Percentiles rank a stretch among this genome's conserved stretches.
Conservation (phyloP, 306 rosid species). For the Fragaria ananassa region DNA sequence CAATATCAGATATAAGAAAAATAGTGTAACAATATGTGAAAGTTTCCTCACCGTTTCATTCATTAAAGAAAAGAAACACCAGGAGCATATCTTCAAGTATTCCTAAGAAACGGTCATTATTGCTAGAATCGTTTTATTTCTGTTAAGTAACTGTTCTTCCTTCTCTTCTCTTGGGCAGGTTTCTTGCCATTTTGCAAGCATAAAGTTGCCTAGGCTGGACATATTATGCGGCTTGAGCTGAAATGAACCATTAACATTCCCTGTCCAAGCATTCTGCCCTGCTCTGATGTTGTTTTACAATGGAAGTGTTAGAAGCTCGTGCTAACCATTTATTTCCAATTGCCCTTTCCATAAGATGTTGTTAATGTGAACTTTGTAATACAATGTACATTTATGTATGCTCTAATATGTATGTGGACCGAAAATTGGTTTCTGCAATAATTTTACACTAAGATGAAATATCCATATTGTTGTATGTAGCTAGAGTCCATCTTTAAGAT, state of each 20-base stretch:
- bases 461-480: not conserved
- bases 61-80: not conserved
- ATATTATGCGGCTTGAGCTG: slow-evolving; percentile 14
- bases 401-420: slow-evolving; percentile 28
- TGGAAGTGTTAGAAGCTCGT: slow-evolving; percentile 25
- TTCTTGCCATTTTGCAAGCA: slow-evolving; percentile 12
- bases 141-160: slow-evolving; percentile 24
- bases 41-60: not conserved
- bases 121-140: not conserved
- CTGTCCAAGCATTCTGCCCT: slow-evolving; percentile 16
- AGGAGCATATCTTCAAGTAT: not conserved
- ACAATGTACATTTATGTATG: slow-evolving; percentile 42
- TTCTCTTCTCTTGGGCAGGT: slow-evolving; percentile 36
- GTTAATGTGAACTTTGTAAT: slow-evolving; percentile 30
- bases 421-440: slow-evolving; percentile 43
- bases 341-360: slow-evolving; percentile 17
- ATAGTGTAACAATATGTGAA: not conserved
- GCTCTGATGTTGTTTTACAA: slow-evolving; percentile 11
- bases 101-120: not conserved
- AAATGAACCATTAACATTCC: slow-evolving; percentile 20
- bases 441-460: not conserved
- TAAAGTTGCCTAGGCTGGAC: slow-evolving; percentile 28
- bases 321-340: slow-evolving; percentile 27
- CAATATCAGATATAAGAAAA: not conserved
- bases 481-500: not conserved